Conservation (phyloP, 192 early-diverging fungal genomes). For the Haplosporangium gracile region DNA sequence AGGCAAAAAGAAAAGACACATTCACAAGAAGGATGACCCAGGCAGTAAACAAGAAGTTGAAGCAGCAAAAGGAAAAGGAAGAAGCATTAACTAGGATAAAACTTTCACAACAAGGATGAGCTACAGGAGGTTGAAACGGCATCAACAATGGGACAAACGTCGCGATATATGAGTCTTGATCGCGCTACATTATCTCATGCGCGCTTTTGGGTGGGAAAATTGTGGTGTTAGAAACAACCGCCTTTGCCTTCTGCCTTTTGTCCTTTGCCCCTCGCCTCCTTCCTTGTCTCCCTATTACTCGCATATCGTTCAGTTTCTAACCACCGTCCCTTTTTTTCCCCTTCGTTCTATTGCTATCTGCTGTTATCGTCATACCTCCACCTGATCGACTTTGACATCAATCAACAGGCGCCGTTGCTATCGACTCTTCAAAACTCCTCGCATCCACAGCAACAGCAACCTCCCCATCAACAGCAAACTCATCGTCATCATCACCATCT, state of each 20-base stretch:
- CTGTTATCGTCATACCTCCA: background rate
- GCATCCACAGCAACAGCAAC: constrained; percentile 1
- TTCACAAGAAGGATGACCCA: too few relatives aligned
- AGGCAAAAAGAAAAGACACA: too few relatives aligned
- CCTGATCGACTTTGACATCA: background rate
- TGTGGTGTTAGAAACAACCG: background rate
- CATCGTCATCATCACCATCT: background rate
- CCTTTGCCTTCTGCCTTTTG: background rate
- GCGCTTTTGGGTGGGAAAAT: constrained; percentile 1
- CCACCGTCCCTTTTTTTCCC: background rate
- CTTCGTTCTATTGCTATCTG: background rate
- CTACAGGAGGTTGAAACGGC: too few relatives aligned
- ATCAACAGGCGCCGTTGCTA: background rate
- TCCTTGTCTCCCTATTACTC: background rate
- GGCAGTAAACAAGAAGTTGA: too few relatives aligned
- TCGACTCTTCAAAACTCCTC: background rate
- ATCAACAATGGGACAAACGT: too few relatives aligned
- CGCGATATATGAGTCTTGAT: background rate
- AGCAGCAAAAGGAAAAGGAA: too few relatives aligned
- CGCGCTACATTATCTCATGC: background rate
- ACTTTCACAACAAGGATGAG: too few relatives aligned
- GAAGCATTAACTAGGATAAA: too few relatives aligned
- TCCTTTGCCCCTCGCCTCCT: background rate
- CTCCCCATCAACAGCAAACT: background rate
- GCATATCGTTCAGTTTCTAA: background rate